phyloP scores from a whole-genome alignment of 495 filamentous ascomycete species.

The Tricharina praecox region DNA sequence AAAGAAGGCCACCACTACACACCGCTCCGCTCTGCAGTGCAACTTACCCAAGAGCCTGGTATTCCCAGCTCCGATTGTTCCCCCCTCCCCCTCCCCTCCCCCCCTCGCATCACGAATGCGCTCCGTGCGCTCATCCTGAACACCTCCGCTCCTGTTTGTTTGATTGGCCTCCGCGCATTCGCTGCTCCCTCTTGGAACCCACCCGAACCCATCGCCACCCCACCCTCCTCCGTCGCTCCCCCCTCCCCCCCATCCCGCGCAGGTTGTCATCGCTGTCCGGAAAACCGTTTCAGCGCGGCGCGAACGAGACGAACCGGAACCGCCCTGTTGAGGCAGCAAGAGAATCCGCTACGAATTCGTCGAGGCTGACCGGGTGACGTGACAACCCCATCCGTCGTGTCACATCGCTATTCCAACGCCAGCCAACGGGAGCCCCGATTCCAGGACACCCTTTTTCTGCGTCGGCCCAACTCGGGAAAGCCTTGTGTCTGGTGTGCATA shows the following conservation, averaged over 20 bases:
- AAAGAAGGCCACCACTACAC: background rate
- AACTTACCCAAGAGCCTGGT: background rate
- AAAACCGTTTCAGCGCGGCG: background rate
- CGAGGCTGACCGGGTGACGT: background rate
- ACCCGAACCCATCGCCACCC: background rate
- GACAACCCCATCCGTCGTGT: background rate
- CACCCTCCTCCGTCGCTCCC: no score
- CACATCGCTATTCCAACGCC: background rate
- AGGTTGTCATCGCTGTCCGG: no score
- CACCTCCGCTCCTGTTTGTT: background rate
- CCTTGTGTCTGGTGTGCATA: background rate
- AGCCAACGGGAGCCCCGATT: background rate
- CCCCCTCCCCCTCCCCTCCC: background rate
- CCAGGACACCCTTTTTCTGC: background rate
- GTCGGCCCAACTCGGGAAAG: background rate
- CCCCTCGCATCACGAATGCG: background rate
- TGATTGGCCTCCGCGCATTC: background rate
- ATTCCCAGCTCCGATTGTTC: background rate
- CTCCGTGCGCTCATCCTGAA: background rate
- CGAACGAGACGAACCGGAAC: background rate
- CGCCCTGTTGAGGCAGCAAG: background rate
- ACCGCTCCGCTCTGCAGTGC: background rate
- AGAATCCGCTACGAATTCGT: background rate
- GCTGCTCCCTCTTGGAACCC: background rate
- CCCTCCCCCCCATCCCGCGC: no score